Percentiles rank a stretch among this genome's conserved stretches.
phyloP scores from a whole-genome alignment of 257 asterid species.

The Solanum habrochaites region DNA sequence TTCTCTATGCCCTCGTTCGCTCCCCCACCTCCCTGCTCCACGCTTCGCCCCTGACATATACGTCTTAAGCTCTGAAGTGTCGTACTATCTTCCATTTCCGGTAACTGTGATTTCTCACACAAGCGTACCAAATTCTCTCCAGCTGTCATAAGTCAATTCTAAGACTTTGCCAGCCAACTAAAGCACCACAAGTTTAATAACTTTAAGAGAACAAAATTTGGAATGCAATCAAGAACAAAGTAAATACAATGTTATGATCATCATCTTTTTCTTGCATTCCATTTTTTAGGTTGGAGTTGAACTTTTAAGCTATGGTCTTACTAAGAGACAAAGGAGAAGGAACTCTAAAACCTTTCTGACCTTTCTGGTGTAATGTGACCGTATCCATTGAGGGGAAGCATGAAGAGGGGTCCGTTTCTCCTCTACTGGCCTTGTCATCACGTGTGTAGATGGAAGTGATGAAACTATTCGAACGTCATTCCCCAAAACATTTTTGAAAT shows the following conservation, averaged over 20 bases:
- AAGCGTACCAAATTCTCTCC: neutral
- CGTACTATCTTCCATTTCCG: neutral
- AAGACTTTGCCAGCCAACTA: neutral
- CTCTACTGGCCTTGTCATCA: conserved; percentile 81
- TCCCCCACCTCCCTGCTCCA: too few relatives aligned
- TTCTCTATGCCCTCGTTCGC: too few relatives aligned
- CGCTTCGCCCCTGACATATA: too few relatives aligned
- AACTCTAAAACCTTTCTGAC: conserved; percentile 13
- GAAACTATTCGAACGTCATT: conserved; percentile 72
- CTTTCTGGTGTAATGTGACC: conserved; percentile 42
- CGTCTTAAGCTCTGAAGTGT: neutral
- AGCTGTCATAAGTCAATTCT: neutral
- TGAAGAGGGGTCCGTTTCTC: conserved; percentile 70
- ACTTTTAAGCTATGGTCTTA: neutral
- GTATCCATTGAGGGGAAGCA: conserved; percentile 70
- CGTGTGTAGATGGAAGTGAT: conserved; percentile 80
- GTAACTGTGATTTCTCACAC: too few relatives aligned
- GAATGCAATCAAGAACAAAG: neutral
- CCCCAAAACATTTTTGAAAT: conserved; percentile 63
- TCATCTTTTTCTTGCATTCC: neutral
- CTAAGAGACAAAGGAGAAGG: neutral
- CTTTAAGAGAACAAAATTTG: neutral
- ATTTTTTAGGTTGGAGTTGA: neutral
- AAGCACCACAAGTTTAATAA: neutral
- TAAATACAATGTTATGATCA: neutral